Base-by-base conservation (phyloP, 2,329 filamentous ascomycete species). In the Colletotrichum ledebouriae region DNA sequence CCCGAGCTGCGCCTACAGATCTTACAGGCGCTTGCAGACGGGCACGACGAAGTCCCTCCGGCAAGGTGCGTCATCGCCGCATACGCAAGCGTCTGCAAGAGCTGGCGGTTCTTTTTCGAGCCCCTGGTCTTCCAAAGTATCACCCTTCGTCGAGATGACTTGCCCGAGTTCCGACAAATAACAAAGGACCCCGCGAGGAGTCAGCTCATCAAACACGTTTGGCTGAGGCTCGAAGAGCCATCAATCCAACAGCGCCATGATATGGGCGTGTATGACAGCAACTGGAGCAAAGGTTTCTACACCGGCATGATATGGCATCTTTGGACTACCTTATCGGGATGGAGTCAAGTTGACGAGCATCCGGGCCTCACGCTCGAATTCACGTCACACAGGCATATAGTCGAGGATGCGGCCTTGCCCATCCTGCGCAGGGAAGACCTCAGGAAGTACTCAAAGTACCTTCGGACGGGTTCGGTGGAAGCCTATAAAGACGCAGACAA, bases 61-160 rank as follows among this genome's bases (percentile, higher is more conserved):
- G 22, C 22, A 22, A 4, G 22, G 2, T 22, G 22, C 22, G 22
- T 2, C 22, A 22, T 22, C 3, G 22, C 22, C 25, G 15, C 20
- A 10, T 63, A 52, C 42, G 44, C 53, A 33, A 41, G 61, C n/a
- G 61, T 59, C 17, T 59, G 42, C 34, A 49, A 34, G 7, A 33
- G n/a, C 6, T 63, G 44, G 53, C 53, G 37, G n/a, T 7, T 20
- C 2, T 52, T 44, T 6, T 59, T 63, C 15, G 53, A 63, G 25
- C n/a, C 20, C 2, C 17, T 42, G 6, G 46, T n/a, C 12, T 50
- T 25, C 33, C 22, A 25, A 10, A 15, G 34, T 33, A 41, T 63
- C 7, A 33, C 41, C 6, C 20, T 63, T 20, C 29, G 42, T 6
- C 33, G 9, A 6, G 20, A 34, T 12, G 61, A 63, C 17, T 20